Evolutionary conservation across 2,329 filamentous ascomycete species (phyloP), one percentile per base, ranked within the genome.

Genomic region (Pseudogymnoascus sp.): DNA sequence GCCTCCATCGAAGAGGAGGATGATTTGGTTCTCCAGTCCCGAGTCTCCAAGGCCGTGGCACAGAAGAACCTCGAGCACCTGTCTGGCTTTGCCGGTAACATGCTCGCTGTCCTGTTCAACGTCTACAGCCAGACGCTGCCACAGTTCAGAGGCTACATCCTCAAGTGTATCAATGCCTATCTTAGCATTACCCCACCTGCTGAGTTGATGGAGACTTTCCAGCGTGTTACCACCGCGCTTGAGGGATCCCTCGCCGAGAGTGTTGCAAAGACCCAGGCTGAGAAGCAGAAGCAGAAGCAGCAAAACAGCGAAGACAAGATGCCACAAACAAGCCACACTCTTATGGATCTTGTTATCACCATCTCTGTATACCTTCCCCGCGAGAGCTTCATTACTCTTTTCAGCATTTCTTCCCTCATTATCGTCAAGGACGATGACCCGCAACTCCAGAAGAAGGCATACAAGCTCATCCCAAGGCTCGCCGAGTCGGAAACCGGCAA

Each of bases 371-470:
- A 99, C 72, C 83, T 99, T 6, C 92, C 94, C 1, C 82, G 92
- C 39, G 86, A 92, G 61, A 95, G 91, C 75, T 97, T 96, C 68
- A 81, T 83, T 16, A 83, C 88, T 4, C 83, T 99, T 2, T 97
- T 99, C 77, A 87, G 87, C 68, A 92, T 97, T 72, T 90, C 93
- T 0, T 82, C 90, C 0, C 82, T 91, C 26, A 88, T 97, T 63
- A 87, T 97, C 68, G 86, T 88, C 73, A 90, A 88, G 71, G 82
- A 89, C 62, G 83, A 90, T 38, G 93, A 97, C 72, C 89, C 93
- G 8, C 93, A 97, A 74, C 79, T 99, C 37, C 93, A 97, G 75
- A 99, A 99, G 84, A 99, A 99, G 77, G 93, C 94, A 0, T 99
- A 99, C 80, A 97, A 97, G 79, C 83, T 99, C 60, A 95, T 99